phyloP scores from a whole-genome alignment of 108 stramenopile genomes.

The Cyclotella choctawhatcheeana region DNA sequence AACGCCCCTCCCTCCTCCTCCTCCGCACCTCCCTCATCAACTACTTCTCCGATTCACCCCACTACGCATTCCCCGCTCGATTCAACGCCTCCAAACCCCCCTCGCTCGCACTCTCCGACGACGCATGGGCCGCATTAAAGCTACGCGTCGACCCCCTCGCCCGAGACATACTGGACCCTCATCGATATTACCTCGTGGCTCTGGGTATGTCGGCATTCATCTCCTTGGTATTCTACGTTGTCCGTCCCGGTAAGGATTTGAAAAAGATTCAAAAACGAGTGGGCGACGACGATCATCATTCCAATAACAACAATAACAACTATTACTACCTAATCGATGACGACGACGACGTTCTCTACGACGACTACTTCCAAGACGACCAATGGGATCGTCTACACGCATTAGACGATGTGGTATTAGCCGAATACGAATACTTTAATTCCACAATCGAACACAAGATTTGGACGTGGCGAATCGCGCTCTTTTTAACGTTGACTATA shows the following conservation, averaged over 20 bases:
- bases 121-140: conserved; percentile 54
- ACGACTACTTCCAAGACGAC: conserved; percentile 50
- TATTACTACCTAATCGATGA: background rate
- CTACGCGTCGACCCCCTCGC: conserved; percentile 58
- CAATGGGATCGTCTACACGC: conserved; percentile 34
- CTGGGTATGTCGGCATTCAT: conserved; percentile 23
- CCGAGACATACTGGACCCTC: conserved; percentile 51
- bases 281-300: conserved; percentile 14
- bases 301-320: too few species aligned
- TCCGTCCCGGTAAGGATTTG: conserved; percentile 44
- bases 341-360: conserved; percentile 39
- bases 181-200: conserved; percentile 40
- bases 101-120: conserved; percentile 34
- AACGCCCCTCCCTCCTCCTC: conserved; percentile 31
- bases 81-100: conserved; percentile 50
- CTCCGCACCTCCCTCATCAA: conserved; percentile 25
- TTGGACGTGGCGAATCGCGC: conserved; percentile 34
- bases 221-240: conserved; percentile 39
- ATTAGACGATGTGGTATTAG: conserved; percentile 49
- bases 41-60: conserved; percentile 25
- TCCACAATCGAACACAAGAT: conserved; percentile 22
- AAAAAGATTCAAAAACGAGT: conserved; percentile 19
- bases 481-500: conserved; percentile 21
- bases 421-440: conserved; percentile 48
- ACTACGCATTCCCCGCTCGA: conserved; percentile 42